Evolutionary conservation across 2,329 filamentous ascomycete species (phyloP), one percentile per base, ranked within the genome.

Genomic region (Penicillium janthinellum): DNA sequence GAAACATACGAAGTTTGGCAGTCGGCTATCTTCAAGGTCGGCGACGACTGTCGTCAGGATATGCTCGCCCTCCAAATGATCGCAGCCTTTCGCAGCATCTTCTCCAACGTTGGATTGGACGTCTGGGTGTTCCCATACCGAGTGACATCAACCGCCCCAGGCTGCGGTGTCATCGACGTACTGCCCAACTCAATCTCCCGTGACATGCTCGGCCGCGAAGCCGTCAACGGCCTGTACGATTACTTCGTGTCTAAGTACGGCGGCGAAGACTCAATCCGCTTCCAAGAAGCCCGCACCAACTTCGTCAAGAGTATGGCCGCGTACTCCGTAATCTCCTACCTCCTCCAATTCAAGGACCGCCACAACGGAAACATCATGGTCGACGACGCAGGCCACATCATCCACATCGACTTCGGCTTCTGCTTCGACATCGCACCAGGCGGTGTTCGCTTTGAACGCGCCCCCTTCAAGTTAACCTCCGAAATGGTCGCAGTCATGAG

Each of bases 301-400:
- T 99, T 99, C 74, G 93, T 99, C 78, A 99, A 99, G 81, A 95
- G 90, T 73, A 98, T 99, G 95, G 95, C 96, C 0, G 96, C 95
- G 12, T 99, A 99, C 81, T 96, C 91, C 17, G 89, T 99, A 70
- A 98, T 99, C 66, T 96, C 92, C 0, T 99, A 96, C 79, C 83
- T 99, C 14, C 82, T 99, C 39, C 96, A 99, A 72, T 98, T 99
- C 88, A 99, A 99, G 78, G 95, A 99, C 75, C 89, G 95, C 3
- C 95, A 99, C 80, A 99, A 99, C 76, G 95, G 95, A 63, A 99
- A 99, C 81, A 99, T 99, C 81, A 99, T 99, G 96, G 88, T 99
- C 64, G 94, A 99, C 75, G 94, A 97, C 71, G 91, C 90, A 0
- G 95, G 96, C 4, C 95, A 99, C 78, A 96, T 99, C 71, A 86